Percentiles rank a stretch among this genome's conserved stretches.
Evolutionary conservation across 2,329 filamentous ascomycete genomes (phyloP).

Genomic region (Aspergillus pseudoterreus): DNA sequence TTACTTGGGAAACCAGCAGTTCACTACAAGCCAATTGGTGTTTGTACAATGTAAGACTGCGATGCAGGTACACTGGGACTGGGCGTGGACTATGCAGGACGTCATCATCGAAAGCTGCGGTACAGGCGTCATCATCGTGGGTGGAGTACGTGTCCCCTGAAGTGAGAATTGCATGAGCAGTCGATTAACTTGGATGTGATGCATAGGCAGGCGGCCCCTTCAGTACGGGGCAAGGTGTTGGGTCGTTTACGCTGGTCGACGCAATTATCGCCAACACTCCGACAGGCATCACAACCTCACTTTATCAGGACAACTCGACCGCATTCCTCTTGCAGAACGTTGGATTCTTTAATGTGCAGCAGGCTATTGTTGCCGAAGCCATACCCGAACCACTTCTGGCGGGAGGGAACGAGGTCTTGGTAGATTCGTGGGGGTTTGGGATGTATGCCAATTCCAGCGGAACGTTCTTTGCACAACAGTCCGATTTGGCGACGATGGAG

Average conservation of each 20-base stretch:
- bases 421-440: not conserved
- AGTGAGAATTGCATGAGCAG: no score
- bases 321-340: not conserved
- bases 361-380: not conserved
- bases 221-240: not conserved
- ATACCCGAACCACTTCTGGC: not conserved
- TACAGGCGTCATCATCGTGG: not conserved
- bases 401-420: not conserved
- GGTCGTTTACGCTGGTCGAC: not conserved
- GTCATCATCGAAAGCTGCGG: not conserved
- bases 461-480: not conserved
- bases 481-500: not conserved
- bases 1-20: no score
- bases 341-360: not conserved
- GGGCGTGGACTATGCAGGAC: slow-evolving; percentile 1
- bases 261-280: not conserved
- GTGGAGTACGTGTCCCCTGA: not conserved
- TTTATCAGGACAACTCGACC: not conserved
- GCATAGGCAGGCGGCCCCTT: not conserved
- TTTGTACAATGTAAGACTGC: not conserved
- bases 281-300: not conserved
- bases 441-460: not conserved
- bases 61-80: slow-evolving; percentile 1
- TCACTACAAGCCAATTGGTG: not conserved
- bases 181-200: no score